Evolutionary conservation across 352 stramenopile genomes (phyloP).

Genomic region (Pythium monospermum): DNA sequence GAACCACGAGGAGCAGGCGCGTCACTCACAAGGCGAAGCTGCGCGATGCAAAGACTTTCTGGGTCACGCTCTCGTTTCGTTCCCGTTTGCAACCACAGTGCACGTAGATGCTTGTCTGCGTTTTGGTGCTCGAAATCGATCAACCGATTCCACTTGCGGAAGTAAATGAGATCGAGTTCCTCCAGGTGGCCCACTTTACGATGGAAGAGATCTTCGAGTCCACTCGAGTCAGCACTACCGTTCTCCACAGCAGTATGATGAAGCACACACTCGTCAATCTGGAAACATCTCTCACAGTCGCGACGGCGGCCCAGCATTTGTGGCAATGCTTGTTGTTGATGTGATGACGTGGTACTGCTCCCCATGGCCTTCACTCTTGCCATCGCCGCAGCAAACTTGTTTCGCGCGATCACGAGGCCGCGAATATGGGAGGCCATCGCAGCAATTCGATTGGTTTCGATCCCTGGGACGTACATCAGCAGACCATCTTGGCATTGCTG

Average conservation of each 20-base stretch:
- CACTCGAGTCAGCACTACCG: constrained; percentile 58
- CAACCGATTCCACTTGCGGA: constrained; percentile 65
- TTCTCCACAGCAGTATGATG: constrained; percentile 78
- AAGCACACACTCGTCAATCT: constrained; percentile 80
- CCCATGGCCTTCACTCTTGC: constrained; percentile 49
- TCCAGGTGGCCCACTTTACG: constrained; percentile 49
- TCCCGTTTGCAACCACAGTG: constrained; percentile 61
- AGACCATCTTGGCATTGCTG: constrained; percentile 53
- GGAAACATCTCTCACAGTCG: constrained; percentile 81
- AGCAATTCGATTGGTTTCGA: constrained; percentile 63
- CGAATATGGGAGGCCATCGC: constrained; percentile 52
- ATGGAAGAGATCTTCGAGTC: constrained; percentile 62
- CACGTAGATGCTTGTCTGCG: constrained; percentile 57
- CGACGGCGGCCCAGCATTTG: constrained; percentile 59
- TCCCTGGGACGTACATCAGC: constrained; percentile 65
- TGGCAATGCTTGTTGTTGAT: constrained; percentile 46
- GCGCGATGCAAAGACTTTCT: constrained; percentile 48
- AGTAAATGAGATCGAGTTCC: constrained; percentile 54
- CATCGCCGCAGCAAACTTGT: constrained; percentile 62
- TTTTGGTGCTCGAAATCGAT: constrained; percentile 76
- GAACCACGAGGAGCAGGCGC: constrained; percentile 21
- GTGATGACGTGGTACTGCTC: constrained; percentile 31
- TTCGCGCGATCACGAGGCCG: constrained; percentile 62
- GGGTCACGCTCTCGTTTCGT: constrained; percentile 54
- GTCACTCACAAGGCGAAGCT: constrained; percentile 45